Base-by-base conservation (phyloP, 225 moss, liverwort and hornwort species). In the Neckera pumila region DNA sequence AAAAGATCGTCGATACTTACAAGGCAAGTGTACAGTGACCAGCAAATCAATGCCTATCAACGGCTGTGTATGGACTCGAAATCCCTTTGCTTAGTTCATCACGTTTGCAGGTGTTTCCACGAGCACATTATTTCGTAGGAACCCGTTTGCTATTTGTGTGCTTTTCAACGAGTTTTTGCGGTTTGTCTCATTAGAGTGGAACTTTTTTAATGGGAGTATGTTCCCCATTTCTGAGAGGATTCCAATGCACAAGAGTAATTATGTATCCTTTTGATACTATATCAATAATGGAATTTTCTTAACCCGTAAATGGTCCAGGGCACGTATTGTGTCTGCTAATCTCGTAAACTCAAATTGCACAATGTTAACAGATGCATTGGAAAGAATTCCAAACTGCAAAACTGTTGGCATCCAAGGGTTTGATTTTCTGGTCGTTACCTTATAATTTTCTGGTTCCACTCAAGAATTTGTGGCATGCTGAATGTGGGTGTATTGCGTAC, bases 1-100 rank as follows among this genome's bases (percentile, higher is more conserved):
- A 93, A 84, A 40, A 92, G 83, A 95, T 95, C 84, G 85, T 93
- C 57, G 76, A 88, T 49, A 85, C 84, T n/a, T 92, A 88, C 69
- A 91, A 89, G 67, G 84, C 90, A 62, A 71, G 47, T 82, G 78
- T 81, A 66, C 89, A 82, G 64, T 85, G 81, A 90, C 40, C 81
- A 85, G 11, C 57, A 76, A 76, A 81, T 11, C 71, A 81, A 86
- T 17, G 54, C n/a, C 70, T 19, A 25, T 47, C 45, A 45, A 69
- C 19, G 9, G 26, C 42, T 60, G 26, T 30, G 5, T 34, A 11
- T 45, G 53, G 3, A 77, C 53, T 77, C 54, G 43, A 79, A 53
- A 43, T 66, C 58, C 25, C 5, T 57, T 79, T 57, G 43, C 54
- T 66, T 78, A 28, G 54, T 63, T 66, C 5, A 54, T 54, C 65